Evolutionary conservation across 2,329 filamentous ascomycete genomes (phyloP).

Genomic region (Sordariomycetes sp.): DNA sequence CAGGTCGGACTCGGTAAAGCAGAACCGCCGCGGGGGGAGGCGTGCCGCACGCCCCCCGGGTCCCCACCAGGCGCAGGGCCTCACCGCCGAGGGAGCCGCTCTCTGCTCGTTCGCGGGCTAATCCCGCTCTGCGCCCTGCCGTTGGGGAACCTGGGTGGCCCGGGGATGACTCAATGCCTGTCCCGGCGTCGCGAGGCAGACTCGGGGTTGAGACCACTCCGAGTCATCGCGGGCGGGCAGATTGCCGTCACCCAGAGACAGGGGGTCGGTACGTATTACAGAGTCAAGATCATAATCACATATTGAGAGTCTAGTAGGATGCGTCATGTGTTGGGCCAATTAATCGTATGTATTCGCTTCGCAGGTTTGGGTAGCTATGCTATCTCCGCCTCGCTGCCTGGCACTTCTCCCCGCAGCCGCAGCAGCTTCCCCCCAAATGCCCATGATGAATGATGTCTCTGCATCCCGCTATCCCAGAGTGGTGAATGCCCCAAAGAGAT

Average conservation of each 20-base stretch:
- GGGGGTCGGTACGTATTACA: too few relatives aligned
- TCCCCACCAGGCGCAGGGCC: neutral
- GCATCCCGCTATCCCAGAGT: conserved; percentile 1
- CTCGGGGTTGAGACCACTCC: neutral
- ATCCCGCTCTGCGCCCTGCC: neutral
- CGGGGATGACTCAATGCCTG: neutral
- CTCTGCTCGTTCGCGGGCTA: neutral
- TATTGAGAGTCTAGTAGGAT: too few relatives aligned
- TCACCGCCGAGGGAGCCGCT: neutral
- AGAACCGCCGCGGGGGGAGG: neutral
- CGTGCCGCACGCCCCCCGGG: neutral
- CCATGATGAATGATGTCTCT: neutral
- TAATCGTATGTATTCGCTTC: too few relatives aligned
- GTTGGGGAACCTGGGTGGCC: neutral
- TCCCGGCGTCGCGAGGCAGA: neutral
- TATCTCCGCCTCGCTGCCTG: neutral
- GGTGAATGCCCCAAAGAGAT: neutral
- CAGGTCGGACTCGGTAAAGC: neutral
- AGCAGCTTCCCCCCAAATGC: neutral
- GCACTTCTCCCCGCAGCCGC: neutral
- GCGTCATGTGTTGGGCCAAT: too few relatives aligned
- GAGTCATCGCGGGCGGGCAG: neutral
- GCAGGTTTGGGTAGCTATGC: too few relatives aligned
- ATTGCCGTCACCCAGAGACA: too few relatives aligned
- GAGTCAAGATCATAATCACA: too few relatives aligned